Percentiles rank a stretch among this genome's conserved stretches.
These are phyloP conservation scores for Huntiella bhutanensis DNA, from an alignment of 2,329 filamentous ascomycete genomes.

Conservation along the genomic window DNA sequence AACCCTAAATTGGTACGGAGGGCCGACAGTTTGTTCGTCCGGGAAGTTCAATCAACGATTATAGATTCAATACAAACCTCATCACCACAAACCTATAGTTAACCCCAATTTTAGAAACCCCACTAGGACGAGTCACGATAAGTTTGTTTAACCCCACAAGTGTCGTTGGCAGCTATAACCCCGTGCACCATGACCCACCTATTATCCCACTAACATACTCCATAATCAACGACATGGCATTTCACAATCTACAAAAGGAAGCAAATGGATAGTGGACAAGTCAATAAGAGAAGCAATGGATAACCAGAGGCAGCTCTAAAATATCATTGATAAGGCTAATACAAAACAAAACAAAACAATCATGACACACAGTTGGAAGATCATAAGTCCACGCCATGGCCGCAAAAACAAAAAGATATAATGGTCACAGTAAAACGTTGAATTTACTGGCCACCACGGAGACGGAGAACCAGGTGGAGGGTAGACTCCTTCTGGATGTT, in stretches of 20 bases:
- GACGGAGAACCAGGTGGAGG: slow-evolving; percentile 60
- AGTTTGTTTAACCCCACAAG: background rate
- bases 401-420: slow-evolving; percentile 3
- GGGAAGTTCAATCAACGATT: too few species aligned
- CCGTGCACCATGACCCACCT: background rate
- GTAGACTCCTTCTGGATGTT: slow-evolving; percentile 92
- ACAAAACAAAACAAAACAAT: too few species aligned
- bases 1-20: too few species aligned
- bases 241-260: background rate
- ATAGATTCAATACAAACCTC: too few species aligned
- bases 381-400: slow-evolving; percentile 2
- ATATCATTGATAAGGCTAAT: slow-evolving; percentile 9
- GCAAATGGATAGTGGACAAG: background rate
- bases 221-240: background rate
- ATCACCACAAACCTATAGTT: too few species aligned
- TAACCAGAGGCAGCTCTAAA: background rate
- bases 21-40: too few species aligned
- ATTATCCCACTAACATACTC: background rate
- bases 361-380: background rate
- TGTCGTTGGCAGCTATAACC: background rate
- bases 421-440: background rate
- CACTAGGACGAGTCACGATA: too few species aligned
- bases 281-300: background rate
- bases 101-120: too few species aligned
- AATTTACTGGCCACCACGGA: slow-evolving; percentile 42